Base-by-base conservation (phyloP, 371 early-diverging fungal genomes). In the Chytridiales sp. region DNA sequence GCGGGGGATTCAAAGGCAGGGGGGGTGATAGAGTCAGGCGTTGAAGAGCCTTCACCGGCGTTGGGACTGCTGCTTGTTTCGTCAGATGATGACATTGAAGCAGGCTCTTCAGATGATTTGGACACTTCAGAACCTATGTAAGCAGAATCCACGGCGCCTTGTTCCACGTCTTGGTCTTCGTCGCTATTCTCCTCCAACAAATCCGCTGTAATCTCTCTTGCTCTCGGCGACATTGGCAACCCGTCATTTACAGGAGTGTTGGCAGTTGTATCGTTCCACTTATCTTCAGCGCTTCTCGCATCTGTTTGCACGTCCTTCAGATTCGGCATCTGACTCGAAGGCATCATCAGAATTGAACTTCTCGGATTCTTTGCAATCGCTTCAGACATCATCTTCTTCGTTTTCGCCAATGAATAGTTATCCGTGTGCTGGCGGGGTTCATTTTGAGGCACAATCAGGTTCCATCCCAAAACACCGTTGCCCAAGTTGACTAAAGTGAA, bases 391-490 rank as follows among this genome's bases (percentile, higher is more conserved):
- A 59, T 35, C 56, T 58, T 44, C 3, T 66, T 42, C 21, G 67
- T 68, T 50, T 64, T 62, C 13, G 47, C 49, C 48, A 59, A 44
- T 1, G 58, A 56, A 30, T 60, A 75, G 22, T 41, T 38, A 26
- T 64, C 56, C 19, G 58, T 63, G 55, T 68, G 67, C 47, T 58
- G 47, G 39, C 67, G 62, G 6, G 68, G 70, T 29, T 70, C 67
- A 6, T 59, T 31, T 60, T 79, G 77, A 2, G 70, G 55, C 4
- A 67, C 68, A 29, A 76, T 61, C 6, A 79, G 51, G 27, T 68
- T 69, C 79, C 79, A 79, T 0, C 75, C 76, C 30, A 76, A 39
- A 41, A 71, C 58, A 26, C 69, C 74, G 59, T 79, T 76, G 4
- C 79, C 79, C 26, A 79, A 39, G 49, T 74, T 68, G 29, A 66